phyloP scores from a whole-genome alignment of 1,284 basidiomycete species.

The Ceratorhiza oryzae-sativae region DNA sequence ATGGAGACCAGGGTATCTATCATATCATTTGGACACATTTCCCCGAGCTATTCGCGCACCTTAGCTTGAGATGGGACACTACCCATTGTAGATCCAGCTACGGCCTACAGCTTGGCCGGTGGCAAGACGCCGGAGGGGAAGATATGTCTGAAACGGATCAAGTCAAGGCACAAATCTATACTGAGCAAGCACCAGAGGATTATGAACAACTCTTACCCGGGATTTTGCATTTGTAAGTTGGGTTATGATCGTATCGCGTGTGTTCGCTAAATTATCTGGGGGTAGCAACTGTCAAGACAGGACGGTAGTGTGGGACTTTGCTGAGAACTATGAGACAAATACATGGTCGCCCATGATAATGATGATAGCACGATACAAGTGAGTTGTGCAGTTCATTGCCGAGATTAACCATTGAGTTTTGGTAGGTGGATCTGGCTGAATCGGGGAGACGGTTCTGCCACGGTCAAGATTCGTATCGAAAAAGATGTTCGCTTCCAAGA shows the following conservation, averaged over 20 bases:
- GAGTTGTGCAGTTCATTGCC: not conserved
- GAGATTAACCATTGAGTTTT: not conserved
- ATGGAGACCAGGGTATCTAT: slow-evolving; percentile 40
- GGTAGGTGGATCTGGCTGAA: slow-evolving; percentile 41
- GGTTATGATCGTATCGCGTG: not conserved
- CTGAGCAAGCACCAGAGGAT: slow-evolving; percentile 37
- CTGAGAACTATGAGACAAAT: slow-evolving; percentile 38
- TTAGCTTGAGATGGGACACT: slow-evolving; percentile 39
- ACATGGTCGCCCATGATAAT: slow-evolving; percentile 37
- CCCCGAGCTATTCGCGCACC: slow-evolving; percentile 38
- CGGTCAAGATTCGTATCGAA: slow-evolving; percentile 8
- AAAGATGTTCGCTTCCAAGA: slow-evolving; percentile 39
- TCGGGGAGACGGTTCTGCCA: slow-evolving; percentile 37
- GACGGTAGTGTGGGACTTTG: slow-evolving; percentile 25
- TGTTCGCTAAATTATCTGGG: not conserved
- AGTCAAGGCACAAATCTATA: slow-evolving; percentile 26
- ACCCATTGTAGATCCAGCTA: slow-evolving; percentile 37
- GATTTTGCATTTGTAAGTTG: slow-evolving; percentile 40
- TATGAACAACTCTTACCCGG: slow-evolving; percentile 37
- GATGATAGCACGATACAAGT: slow-evolving; percentile 35
- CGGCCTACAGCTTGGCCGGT: slow-evolving; percentile 21
- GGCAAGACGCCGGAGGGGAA: slow-evolving; percentile 16
- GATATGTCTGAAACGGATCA: slow-evolving; percentile 40
- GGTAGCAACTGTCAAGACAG: slow-evolving; percentile 26
- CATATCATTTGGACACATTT: slow-evolving; percentile 38